phyloP scores from a whole-genome alignment of 305 asterid genomes.

The Petunia hybrid region DNA sequence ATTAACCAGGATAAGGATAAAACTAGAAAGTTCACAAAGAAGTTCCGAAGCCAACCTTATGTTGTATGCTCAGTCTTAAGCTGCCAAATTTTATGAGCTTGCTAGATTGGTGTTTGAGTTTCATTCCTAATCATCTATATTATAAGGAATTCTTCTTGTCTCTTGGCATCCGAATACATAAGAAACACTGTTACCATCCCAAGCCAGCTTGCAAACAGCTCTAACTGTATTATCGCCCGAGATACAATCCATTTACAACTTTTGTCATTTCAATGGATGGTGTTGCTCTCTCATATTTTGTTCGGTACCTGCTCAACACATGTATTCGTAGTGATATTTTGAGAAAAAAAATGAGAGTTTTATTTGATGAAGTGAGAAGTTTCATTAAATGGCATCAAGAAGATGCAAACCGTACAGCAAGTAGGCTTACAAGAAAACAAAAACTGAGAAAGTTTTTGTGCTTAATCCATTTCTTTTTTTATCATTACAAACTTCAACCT shows the following conservation, averaged over 20 bases:
- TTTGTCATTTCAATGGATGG: slow-evolving; percentile 10
- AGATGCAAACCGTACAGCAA: too few species aligned
- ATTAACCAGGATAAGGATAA: background rate
- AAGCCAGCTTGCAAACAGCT: slow-evolving; percentile 11
- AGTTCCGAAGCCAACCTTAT: background rate
- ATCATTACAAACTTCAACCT: too few species aligned
- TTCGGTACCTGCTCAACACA: background rate
- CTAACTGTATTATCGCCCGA: background rate
- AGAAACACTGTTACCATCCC: slow-evolving; percentile 6
- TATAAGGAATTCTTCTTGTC: slow-evolving; percentile 18
- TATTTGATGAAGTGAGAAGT: too few species aligned
- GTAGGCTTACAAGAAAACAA: too few species aligned
- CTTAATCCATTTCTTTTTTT: too few species aligned
- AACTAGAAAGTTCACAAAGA: slow-evolving; percentile 1
- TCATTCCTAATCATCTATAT: slow-evolving; percentile 8
- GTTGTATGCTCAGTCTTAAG: background rate
- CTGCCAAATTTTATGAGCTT: background rate
- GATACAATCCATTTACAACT: background rate
- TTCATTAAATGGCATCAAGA: too few species aligned
- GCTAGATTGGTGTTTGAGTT: background rate
- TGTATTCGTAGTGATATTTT: slow-evolving; percentile 8
- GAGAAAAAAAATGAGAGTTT: background rate
- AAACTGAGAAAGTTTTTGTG: background rate
- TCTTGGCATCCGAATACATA: slow-evolving; percentile 14
- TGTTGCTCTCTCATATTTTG: background rate